Evolutionary conservation across 2,329 filamentous ascomycete species (phyloP), one percentile per base, ranked within the genome.

Genomic region (Talaromyces sp.): DNA sequence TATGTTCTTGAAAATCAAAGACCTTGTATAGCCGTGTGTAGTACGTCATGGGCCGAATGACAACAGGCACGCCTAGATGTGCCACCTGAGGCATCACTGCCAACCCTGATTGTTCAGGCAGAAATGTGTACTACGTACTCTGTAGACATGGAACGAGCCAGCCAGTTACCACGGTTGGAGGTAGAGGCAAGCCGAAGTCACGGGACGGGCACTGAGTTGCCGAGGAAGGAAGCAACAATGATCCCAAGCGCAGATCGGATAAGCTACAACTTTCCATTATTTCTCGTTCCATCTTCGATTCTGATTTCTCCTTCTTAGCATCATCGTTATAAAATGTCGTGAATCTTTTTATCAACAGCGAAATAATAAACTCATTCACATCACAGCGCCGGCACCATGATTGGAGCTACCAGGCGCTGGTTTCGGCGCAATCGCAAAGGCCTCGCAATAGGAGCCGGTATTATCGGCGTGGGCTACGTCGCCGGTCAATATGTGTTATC

Each of bases 401-500:
- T 89, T 78, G 80, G 83, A 74, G 89, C 92, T 71, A 91, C 91
- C 73, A 90, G 91, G 82, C 90, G 89, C 83, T 99, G 95, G 93
- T 84, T 98, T 77, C 89, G 89, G 80, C 92, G 92, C 80, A 96
- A 99, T 82, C 88, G 92, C 78, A 95, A 90, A 74, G 91, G 90
- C 73, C 86, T 99, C 76, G 91, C 93, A 76, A 86, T 99, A 75
- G 93, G 93, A 69, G 88, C 91, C 66, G 93, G 93, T 69, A 86
- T 98, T 70, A 81, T 97, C 69, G 93, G 94, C 70, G 92, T 90
- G 62, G 93, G 93, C 70, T 99, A 99, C 80, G 82, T 97, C 67
- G 93, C 91, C 64, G 92, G 92, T 45, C 93, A 97, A 79, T 99
- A 97, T 89, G 87, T 97, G 70, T 79, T 97, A 74, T 87, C 86